Percentiles rank a stretch among this genome's conserved stretches.
Conservation (phyloP, 805 yeast species). For the Yarrowia keelungensis region DNA sequence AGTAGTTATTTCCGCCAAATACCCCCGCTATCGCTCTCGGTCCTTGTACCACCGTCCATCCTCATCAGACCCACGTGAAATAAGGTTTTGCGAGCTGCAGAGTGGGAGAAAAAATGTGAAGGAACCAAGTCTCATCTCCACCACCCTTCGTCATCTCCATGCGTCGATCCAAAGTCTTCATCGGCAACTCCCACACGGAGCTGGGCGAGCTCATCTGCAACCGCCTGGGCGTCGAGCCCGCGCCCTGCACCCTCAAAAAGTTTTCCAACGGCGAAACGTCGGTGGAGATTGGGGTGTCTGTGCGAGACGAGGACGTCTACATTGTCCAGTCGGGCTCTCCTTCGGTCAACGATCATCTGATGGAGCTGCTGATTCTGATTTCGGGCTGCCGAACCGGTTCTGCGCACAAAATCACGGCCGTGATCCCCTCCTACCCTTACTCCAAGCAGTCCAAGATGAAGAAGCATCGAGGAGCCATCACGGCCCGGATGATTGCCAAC, state of each 20-base stretch:
- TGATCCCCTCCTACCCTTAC: conserved; percentile 96
- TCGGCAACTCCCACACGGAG: conserved; percentile 96
- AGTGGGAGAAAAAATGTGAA: conserved; percentile 21
- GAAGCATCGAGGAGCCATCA: conserved; percentile 97
- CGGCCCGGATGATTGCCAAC: conserved; percentile 97
- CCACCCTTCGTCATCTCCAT: conserved; percentile 51
- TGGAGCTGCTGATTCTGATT: conserved; percentile 92
- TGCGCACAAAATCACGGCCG: conserved; percentile 97
- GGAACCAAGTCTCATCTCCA: conserved; percentile 3
- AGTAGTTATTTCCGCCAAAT: not conserved
- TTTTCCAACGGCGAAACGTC: conserved; percentile 98
- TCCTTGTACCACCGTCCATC: too few species aligned
- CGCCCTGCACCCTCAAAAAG: conserved; percentile 88
- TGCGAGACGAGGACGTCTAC: conserved; percentile 96
- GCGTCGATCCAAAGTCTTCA: conserved; percentile 97
- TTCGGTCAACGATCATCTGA: conserved; percentile 87
- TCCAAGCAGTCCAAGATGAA: conserved; percentile 98
- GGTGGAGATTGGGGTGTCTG: conserved; percentile 92
- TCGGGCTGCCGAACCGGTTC: conserved; percentile 98
- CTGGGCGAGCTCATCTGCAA: conserved; percentile 90
- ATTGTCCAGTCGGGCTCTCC: conserved; percentile 91
- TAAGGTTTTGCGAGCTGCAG: conserved; percentile 1
- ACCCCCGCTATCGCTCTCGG: too few species aligned
- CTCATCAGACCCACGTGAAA: conserved; percentile 11
- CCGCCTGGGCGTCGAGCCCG: conserved; percentile 88